Base-by-base conservation (phyloP, 495 filamentous ascomycete species). In the Aspergillus olivimuriae region DNA sequence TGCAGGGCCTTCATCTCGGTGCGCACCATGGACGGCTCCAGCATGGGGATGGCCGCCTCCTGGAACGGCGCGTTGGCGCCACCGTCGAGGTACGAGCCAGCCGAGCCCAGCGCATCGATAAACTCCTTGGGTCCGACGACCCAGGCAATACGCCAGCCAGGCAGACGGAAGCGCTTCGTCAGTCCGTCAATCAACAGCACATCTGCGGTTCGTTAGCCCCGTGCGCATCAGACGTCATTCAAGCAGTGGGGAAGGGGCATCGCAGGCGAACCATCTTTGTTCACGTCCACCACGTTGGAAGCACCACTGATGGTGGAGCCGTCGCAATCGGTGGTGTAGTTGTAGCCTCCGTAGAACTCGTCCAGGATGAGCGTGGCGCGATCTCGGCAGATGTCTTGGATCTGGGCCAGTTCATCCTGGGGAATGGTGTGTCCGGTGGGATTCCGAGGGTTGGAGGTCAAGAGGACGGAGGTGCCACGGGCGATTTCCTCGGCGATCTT, bases 141-240 rank as follows among this genome's bases (percentile, higher is more conserved):
- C 91, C 91, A 95, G 7, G 90, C 90, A 36, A 97, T 89, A 50
- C 91, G 86, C 90, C 91, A 97, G 43, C 91, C 91, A 2, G 91
- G 91, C 2, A 97, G 80, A 49, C 91, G 82, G 78, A 97, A 97
- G 40, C 89, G 85, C 76, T 97, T 97, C 44, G 91, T 97, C 14
- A 97, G 78, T 32, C 91, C 91, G 62, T 97, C 91, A 42, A 97
- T 90, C 54, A 97, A 83, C 32, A 97, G 80, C 6, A 97, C 90
- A 51, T 94, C 75, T 72, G 42, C n/a, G 34, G 24, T 23, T 4
- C 22, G 26, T 54, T 28, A 42, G 45, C 18, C 46, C 26, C 19
- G 76, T 73, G 38, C 75, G 67, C 38, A 82, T n/a, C n/a, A n/a
- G n/a, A n/a, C n/a, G n/a, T n/a, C n/a, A n/a, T n/a, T n/a, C n/a